These are phyloP conservation scores for Thozetella sp. DNA, from an alignment of 495 filamentous ascomycete species.

Conservation along the genomic window DNA sequence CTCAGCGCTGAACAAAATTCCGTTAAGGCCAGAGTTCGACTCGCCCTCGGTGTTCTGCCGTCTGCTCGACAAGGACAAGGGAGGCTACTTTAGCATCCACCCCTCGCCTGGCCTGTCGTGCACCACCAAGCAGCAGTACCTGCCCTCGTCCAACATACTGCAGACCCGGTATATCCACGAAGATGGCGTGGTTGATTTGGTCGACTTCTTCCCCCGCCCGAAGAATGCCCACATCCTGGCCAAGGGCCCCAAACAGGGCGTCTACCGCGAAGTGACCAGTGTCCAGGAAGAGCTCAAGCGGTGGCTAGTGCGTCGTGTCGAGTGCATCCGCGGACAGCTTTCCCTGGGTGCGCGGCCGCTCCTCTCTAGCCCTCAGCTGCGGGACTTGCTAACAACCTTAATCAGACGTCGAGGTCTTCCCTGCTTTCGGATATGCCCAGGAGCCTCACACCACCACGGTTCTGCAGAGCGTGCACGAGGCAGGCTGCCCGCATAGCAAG, in stretches of 20 bases:
- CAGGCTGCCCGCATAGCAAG: constrained; percentile 48
- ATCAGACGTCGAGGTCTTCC: constrained; percentile 64
- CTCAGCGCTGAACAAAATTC: constrained; percentile 1
- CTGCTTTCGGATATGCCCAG: constrained; percentile 69
- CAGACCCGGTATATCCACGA: constrained; percentile 73
- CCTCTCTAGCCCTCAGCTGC: not conserved
- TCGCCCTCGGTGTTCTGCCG: constrained; percentile 69
- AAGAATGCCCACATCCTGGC: constrained; percentile 42
- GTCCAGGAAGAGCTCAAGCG: constrained; percentile 58
- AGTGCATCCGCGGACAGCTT: constrained; percentile 66
- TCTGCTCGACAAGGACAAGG: constrained; percentile 70
- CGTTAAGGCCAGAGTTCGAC: constrained; percentile 65
- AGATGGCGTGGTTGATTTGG: constrained; percentile 67
- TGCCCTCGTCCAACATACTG: constrained; percentile 70
- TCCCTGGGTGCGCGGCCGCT: constrained; percentile 39
- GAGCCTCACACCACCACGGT: constrained; percentile 57
- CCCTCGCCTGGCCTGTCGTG: constrained; percentile 42
- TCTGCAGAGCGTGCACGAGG: constrained; percentile 32
- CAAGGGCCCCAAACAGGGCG: constrained; percentile 42
- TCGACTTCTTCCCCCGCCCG: constrained; percentile 73
- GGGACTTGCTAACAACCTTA: not conserved
- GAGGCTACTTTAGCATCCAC: constrained; percentile 68
- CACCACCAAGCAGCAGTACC: constrained; percentile 70
- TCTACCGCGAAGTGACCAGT: constrained; percentile 50
- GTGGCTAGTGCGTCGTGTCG: constrained; percentile 66